A percentile compares a stretch with the other conserved stretches of the same genome.
Evolutionary conservation across 441 rosid genomes (phyloP).

Genomic region (Metrosideros polymorpha): DNA sequence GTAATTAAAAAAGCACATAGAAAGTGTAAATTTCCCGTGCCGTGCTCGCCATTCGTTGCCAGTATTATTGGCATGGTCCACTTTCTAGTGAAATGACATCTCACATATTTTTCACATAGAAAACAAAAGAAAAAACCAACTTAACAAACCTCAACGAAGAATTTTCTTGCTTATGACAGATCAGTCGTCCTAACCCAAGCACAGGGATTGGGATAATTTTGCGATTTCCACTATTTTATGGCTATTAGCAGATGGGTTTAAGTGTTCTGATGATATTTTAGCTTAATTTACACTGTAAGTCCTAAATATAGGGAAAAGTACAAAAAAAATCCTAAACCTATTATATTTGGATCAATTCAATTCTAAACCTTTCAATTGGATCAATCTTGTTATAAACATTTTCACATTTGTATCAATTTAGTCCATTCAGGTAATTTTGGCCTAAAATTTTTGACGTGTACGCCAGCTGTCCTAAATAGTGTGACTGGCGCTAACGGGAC

Average conservation of each 20-base stretch:
- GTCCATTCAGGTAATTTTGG: no score
- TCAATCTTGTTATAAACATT: no score
- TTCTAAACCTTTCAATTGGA: no score
- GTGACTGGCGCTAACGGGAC: no score
- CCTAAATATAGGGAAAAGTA: not conserved
- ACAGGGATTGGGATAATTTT: not conserved
- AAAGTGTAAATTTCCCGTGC: not conserved
- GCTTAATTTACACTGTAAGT: not conserved
- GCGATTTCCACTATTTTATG: not conserved
- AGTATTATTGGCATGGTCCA: not conserved
- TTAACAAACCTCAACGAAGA: not conserved
- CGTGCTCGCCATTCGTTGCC: not conserved
- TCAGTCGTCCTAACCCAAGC: rapidly evolving
- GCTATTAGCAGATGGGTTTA: not conserved
- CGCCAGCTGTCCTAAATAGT: no score
- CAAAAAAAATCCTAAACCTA: no score
- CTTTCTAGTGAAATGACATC: not conserved
- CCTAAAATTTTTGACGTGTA: no score
- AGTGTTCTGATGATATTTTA: not conserved
- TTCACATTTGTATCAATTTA: no score
- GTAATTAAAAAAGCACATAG: not conserved
- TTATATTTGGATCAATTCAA: no score
- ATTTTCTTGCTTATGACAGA: not conserved
- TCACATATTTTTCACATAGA: not conserved
- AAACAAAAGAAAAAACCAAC: not conserved